A percentile compares a stretch with the other conserved stretches of the same genome.
phyloP scores from a whole-genome alignment of 2,329 filamentous ascomycete genomes.

The Cercospora berteroae region DNA sequence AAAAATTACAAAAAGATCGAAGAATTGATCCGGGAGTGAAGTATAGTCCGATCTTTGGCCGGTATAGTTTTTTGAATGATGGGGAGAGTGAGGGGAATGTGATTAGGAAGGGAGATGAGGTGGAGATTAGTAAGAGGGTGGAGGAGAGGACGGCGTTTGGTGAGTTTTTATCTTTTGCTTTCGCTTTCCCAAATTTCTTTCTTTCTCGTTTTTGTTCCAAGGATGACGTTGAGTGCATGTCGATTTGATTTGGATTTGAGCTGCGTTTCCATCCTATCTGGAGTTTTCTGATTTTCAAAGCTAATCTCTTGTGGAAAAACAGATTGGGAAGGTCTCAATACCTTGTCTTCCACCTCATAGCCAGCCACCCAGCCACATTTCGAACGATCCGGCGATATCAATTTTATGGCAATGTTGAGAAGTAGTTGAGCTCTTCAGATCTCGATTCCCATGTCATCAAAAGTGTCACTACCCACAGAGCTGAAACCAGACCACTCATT shows the following conservation, averaged over 20 bases:
- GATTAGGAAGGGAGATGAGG: conserved; percentile 45
- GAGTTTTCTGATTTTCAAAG: no score
- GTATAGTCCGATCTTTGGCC: conserved; percentile 50
- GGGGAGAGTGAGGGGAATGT: conserved; percentile 32
- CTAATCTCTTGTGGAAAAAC: not conserved
- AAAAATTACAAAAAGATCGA: conserved; percentile 46
- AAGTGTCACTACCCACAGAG: not conserved
- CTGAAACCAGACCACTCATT: not conserved
- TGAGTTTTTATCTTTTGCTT: conserved; percentile 32
- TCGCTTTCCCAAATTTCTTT: not conserved
- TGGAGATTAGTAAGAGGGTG: conserved; percentile 43
- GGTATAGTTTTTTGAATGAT: conserved; percentile 45
- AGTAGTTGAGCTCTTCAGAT: not conserved
- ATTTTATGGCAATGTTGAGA: not conserved
- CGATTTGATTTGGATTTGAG: not conserved
- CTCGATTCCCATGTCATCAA: conserved; percentile 3
- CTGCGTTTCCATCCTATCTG: conserved; percentile 4
- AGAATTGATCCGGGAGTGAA: conserved; percentile 47
- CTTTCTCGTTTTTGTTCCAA: not conserved
- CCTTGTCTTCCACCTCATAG: conserved; percentile 12
- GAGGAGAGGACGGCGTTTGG: conserved; percentile 44
- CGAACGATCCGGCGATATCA: not conserved
- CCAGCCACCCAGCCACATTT: not conserved
- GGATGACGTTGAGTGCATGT: no score
- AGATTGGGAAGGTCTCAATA: conserved; percentile 32